Conservation (phyloP, 192 early-diverging fungal species). For the Umbelopsis isabellina region DNA sequence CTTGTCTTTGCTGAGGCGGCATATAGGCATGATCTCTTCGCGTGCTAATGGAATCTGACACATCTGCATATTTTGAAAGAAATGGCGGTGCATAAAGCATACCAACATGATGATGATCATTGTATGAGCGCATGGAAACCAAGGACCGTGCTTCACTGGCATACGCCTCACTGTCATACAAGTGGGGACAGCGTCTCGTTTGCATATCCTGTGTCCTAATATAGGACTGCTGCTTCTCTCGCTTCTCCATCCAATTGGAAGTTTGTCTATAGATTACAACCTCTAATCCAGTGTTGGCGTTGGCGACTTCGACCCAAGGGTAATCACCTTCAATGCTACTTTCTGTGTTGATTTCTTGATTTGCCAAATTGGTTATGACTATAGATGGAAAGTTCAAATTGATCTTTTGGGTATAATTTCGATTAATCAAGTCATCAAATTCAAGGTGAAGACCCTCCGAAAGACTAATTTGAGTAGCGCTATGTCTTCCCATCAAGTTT, state of each 20-base stretch:
- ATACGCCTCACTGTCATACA: conserved; percentile 51
- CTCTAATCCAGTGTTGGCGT: conserved; percentile 56
- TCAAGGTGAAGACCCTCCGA: conserved; percentile 65
- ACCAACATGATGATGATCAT: conserved; percentile 48
- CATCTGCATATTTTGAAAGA: conserved; percentile 44
- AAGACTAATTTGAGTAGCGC: conserved; percentile 53
- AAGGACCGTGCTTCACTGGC: conserved; percentile 24
- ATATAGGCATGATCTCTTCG: conserved; percentile 12
- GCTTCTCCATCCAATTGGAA: conserved; percentile 50
- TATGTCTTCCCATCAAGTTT: conserved; percentile 57
- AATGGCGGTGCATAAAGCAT: conserved; percentile 56
- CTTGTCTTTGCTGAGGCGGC: conserved; percentile 3
- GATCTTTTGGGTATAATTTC: conserved; percentile 55
- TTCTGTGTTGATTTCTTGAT: conserved; percentile 28
- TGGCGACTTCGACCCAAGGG: conserved; percentile 73
- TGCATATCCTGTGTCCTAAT: conserved; percentile 64
- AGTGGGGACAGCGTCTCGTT: conserved; percentile 60
- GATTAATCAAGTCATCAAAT: conserved; percentile 66
- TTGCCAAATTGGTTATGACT: conserved; percentile 54
- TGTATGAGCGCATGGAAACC: conserved; percentile 27
- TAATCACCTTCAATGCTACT: conserved; percentile 26
- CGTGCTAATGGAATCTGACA: background rate
- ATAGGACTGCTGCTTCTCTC: conserved; percentile 61
- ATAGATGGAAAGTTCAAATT: conserved; percentile 63
- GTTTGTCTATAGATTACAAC: conserved; percentile 58